phyloP scores from a whole-genome alignment of 331 rosid species.

The Pyracantha coccinea region DNA sequence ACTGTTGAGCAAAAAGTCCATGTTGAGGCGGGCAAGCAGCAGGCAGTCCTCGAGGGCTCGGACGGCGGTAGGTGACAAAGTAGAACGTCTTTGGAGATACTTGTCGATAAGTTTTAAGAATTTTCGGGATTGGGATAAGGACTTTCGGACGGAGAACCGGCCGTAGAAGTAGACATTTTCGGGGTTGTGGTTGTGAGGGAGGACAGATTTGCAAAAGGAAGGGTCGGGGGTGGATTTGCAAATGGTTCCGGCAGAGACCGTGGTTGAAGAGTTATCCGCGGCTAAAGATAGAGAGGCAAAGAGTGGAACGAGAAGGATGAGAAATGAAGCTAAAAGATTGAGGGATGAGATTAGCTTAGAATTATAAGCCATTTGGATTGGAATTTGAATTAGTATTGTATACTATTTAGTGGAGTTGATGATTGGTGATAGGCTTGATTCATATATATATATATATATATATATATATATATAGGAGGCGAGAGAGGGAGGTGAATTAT shows the following conservation, averaged over 20 bases:
- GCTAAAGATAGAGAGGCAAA: background rate
- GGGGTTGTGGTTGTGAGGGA: conserved; percentile 9
- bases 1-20: conserved; percentile 44
- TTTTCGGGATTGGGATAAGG: conserved; percentile 41
- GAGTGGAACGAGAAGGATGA: background rate
- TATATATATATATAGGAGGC: background rate
- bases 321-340: background rate
- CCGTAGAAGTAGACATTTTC: conserved; percentile 42
- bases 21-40: conserved; percentile 50
- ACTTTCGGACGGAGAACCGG: conserved; percentile 33
- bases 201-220: conserved; percentile 17
- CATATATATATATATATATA: background rate
- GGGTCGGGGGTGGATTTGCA: conserved; percentile 31
- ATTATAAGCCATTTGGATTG: background rate
- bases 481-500: background rate
- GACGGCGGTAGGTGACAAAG: conserved; percentile 36
- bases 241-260: conserved; percentile 7
- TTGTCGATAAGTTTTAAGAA: conserved; percentile 36
- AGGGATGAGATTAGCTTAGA: conserved; percentile 1
- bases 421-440: background rate
- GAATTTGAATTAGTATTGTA: background rate
- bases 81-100: conserved; percentile 23
- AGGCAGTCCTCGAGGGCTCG: conserved; percentile 68
- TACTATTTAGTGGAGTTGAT: background rate
- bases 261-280: conserved; percentile 1